Evolutionary conservation across 2,329 filamentous ascomycete genomes (phyloP), one percentile per base, ranked within the genome.

Genomic region (Hypoxylon sp.): DNA sequence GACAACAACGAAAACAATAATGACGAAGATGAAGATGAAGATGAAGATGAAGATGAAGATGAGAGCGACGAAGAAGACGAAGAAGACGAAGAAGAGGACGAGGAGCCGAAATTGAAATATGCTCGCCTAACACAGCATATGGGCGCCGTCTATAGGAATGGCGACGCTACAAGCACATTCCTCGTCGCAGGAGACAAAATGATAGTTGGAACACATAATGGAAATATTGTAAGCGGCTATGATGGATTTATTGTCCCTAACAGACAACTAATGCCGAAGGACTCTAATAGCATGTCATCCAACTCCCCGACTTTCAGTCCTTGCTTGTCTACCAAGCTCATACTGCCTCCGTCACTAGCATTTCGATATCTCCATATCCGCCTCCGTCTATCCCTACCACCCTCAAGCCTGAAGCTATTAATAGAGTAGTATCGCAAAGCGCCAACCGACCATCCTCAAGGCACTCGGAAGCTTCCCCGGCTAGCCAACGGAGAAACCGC

Each of bases 161-260:
- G 94, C 74, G 96, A 99, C 86, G 93, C 94, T 74, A 98, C 95
- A 27, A 98, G 95, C 80, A 85, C 93, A 7, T 97, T 97, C 79
- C 83, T 97, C 55, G 93, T 97, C 55, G 92, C 92, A 44, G 95
- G 95, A 58, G 95, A 99, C 84, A 98, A 98, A 84, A 97, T 98
- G 95, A 91, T 98, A 70, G 85, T 97, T 74, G 96, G 95, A 72
- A 98, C 96, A 33, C 95, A 99, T 80, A 97, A 97, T 82, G 96
- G 96, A 75, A 97, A 96, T 77, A 95, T 98, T 76, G 94, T 97
- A 86, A 85, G 91, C 83, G 53, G 2, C 10, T 42, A 33, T 55
- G 37, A 35, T 35, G 72, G 78, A 53, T 75, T 17, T 25, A 7
- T 30, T 35, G 20, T 17, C 48, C 50, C 30, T 58, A 14, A 2